Conservation (phyloP, 1,139 yeast genomes). For the Scheffersomyces titani region DNA sequence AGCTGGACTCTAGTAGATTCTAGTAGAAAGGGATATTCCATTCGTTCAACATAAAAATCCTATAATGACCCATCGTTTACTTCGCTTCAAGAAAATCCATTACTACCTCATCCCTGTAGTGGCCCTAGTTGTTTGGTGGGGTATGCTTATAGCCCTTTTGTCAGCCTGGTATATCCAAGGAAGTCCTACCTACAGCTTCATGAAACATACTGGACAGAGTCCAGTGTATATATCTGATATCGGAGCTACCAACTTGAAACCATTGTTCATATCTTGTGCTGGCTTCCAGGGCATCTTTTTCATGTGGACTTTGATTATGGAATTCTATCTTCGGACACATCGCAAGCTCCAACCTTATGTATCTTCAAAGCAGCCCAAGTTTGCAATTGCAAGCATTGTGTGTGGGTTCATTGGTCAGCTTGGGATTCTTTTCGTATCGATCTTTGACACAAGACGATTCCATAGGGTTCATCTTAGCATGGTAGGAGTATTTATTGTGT, state of each 20-base stretch:
- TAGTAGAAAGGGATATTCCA: not conserved
- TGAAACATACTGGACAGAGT: conserved; percentile 40
- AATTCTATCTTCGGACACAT: conserved; percentile 52
- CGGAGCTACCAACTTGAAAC: conserved; percentile 30
- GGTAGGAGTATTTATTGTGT: conserved; percentile 74
- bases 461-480: conserved; percentile 65
- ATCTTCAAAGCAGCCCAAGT: conserved; percentile 46
- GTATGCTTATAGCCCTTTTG: conserved; percentile 73
- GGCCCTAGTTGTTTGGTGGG: conserved; percentile 68
- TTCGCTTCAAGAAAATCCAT: conserved; percentile 22
- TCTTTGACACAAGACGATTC: conserved; percentile 66
- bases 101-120: conserved; percentile 52
- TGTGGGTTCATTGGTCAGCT: conserved; percentile 69
- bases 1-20: not conserved
- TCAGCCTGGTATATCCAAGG: conserved; percentile 77
- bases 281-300: conserved; percentile 70
- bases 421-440: conserved; percentile 73
- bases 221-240: conserved; percentile 70
- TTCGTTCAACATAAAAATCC: not conserved
- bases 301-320: conserved; percentile 64
- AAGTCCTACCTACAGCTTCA: conserved; percentile 64
- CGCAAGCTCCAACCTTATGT: conserved; percentile 58
- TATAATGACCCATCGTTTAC: conserved; percentile 9
- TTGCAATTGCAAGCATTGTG: conserved; percentile 52
- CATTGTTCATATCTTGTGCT: conserved; percentile 26